Conservation (phyloP, 2,329 filamentous ascomycete genomes). For the Colletotrichum musicola region DNA sequence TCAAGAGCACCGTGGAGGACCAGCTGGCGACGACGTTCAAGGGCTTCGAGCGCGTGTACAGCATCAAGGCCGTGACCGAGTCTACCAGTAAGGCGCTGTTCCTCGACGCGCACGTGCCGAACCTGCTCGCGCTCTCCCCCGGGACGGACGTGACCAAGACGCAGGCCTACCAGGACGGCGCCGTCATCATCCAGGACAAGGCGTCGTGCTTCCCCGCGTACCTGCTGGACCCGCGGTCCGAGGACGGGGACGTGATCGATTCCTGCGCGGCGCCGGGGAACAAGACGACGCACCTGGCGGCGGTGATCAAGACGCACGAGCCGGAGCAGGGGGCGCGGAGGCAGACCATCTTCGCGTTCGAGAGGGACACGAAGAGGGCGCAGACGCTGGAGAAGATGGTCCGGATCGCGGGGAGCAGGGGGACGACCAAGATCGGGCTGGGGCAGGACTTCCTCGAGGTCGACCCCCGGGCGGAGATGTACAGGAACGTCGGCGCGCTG, state of each 20-base stretch:
- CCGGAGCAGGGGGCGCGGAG: slow-evolving; percentile 50
- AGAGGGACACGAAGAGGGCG: slow-evolving; percentile 79
- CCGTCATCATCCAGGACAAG: slow-evolving; percentile 94
- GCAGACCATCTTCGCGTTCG: slow-evolving; percentile 79
- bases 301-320: slow-evolving; percentile 69
- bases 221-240: slow-evolving; percentile 76
- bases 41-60: slow-evolving; percentile 67
- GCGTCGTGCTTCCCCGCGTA: slow-evolving; percentile 97
- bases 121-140: slow-evolving; percentile 83
- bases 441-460: slow-evolving; percentile 87
- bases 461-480: slow-evolving; percentile 73
- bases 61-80: slow-evolving; percentile 68
- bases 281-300: slow-evolving; percentile 94
- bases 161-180: slow-evolving; percentile 79
- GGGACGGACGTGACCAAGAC: slow-evolving; percentile 79
- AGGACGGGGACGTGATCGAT: slow-evolving; percentile 86
- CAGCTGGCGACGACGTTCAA: slow-evolving; percentile 83
- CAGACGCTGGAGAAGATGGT: slow-evolving; percentile 89
- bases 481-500: slow-evolving; percentile 80
- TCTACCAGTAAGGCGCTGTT: slow-evolving; percentile 67
- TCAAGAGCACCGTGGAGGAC: slow-evolving; percentile 77
- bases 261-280: slow-evolving; percentile 96
- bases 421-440: slow-evolving; percentile 74
- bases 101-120: slow-evolving; percentile 85
- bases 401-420: slow-evolving; percentile 77